Percentiles rank a stretch among this genome's conserved stretches.
phyloP scores from a whole-genome alignment of 2,329 filamentous ascomycete genomes.

The Neoscytalidium dimidiatum region DNA sequence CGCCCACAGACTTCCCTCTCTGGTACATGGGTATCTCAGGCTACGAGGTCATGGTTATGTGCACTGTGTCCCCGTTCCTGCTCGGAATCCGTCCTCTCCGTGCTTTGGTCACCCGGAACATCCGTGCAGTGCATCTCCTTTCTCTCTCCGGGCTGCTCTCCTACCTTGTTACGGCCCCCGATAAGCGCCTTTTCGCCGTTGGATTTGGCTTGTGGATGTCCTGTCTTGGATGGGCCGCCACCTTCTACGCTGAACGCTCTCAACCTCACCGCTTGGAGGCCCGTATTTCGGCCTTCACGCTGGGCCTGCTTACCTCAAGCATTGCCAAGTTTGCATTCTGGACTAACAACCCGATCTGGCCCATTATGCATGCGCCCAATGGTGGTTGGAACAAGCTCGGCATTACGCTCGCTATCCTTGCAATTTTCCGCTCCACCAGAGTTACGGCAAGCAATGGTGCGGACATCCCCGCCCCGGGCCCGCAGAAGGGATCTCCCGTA shows the following conservation, averaged over 20 bases:
- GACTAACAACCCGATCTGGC: constrained; percentile 97
- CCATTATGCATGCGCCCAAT: constrained; percentile 84
- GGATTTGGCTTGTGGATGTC: constrained; percentile 79
- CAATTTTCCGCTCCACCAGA: constrained; percentile 74
- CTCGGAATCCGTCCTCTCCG: constrained; percentile 72
- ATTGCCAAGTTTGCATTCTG: constrained; percentile 89
- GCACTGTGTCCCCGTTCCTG: constrained; percentile 76
- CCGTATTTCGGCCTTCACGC: constrained; percentile 75
- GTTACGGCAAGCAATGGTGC: constrained; percentile 51
- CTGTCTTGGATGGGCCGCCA: constrained; percentile 81
- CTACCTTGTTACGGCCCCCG: constrained; percentile 73
- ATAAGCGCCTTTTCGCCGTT: constrained; percentile 75
- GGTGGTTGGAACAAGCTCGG: constrained; percentile 91
- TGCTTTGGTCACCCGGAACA: constrained; percentile 66
- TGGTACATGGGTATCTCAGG: constrained; percentile 99
- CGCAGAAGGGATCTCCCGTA: constrained; percentile 66
- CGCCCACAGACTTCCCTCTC: constrained; percentile 76
- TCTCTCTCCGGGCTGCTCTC: constrained; percentile 78
- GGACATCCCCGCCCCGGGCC: constrained; percentile 54
- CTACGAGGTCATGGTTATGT: constrained; percentile 88
- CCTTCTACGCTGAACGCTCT: constrained; percentile 74
- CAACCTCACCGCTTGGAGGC: constrained; percentile 77
- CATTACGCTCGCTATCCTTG: constrained; percentile 71
- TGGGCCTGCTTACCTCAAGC: constrained; percentile 82
- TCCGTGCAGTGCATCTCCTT: constrained; percentile 71